Conservation (phyloP, 345 rosid species). For the Schrenkiella parvula region DNA sequence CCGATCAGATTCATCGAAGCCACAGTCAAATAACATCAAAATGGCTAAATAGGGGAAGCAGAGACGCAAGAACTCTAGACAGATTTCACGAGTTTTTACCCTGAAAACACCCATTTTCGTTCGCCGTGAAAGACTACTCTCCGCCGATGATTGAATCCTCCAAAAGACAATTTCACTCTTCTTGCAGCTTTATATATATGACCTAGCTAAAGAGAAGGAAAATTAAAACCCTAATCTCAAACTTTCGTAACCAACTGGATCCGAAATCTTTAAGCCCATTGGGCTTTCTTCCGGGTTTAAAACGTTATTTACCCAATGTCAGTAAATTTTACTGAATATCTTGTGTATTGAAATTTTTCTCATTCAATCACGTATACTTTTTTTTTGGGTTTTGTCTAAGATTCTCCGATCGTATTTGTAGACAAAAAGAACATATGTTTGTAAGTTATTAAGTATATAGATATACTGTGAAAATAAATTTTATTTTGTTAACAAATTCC, state of each 20-base stretch:
- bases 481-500: not conserved
- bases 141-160: slow-evolving; percentile 17
- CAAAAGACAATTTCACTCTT: not conserved
- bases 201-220: not conserved
- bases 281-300: not conserved
- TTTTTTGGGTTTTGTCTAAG: too few species aligned
- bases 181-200: not conserved
- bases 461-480: not conserved
- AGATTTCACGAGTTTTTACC: slow-evolving; percentile 16
- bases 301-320: too few species aligned
- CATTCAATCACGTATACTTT: too few species aligned
- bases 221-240: slow-evolving; percentile 20
- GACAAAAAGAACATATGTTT: not conserved
- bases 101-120: slow-evolving; percentile 39
- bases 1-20: not conserved
- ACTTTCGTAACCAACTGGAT: not conserved
- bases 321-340: too few species aligned
- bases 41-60: not conserved
- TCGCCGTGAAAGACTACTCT: not conserved
- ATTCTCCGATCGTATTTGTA: too few species aligned
- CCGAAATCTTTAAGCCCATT: slow-evolving; percentile 1
- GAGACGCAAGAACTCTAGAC: not conserved
- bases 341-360: too few species aligned
- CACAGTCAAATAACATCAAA: not conserved
- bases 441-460: not conserved